Evolutionary conservation across 2,329 filamentous ascomycete genomes (phyloP).

Genomic region (Calonectria naviculata): DNA sequence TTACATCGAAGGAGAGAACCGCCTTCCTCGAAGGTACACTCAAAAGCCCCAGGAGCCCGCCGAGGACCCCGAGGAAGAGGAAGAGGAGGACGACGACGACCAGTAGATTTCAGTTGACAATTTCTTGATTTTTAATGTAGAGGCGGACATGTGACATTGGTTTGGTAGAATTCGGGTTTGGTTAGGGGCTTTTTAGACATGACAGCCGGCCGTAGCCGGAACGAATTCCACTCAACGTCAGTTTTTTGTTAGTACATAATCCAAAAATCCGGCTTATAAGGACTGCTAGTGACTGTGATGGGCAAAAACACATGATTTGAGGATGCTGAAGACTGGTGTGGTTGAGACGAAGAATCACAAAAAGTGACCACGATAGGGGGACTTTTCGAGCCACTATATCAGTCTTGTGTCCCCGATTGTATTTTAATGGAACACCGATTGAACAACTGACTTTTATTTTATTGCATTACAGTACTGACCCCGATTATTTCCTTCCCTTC

Average conservation of each 20-base stretch:
- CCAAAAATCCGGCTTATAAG: background rate
- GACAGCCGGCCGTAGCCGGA: constrained; percentile 13
- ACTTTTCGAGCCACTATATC: too few species aligned
- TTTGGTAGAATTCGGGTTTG: constrained; percentile 25
- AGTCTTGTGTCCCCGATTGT: too few species aligned
- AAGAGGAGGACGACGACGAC: constrained; percentile 23
- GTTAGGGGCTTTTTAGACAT: constrained; percentile 27
- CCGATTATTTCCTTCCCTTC: too few species aligned
- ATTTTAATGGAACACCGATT: too few species aligned
- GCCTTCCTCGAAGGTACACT: constrained; percentile 59
- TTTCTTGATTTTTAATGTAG: background rate
- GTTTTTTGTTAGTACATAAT: constrained; percentile 20
- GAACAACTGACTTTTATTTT: too few species aligned
- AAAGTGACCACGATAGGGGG: too few species aligned
- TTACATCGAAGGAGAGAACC: constrained; percentile 70
- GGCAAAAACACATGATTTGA: too few species aligned
- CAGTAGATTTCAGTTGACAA: background rate
- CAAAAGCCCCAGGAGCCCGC: constrained; percentile 23
- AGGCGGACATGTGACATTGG: background rate
- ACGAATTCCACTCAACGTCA: constrained; percentile 29
- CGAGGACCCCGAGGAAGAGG: constrained; percentile 19
- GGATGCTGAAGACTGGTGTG: too few species aligned
- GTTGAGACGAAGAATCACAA: too few species aligned
- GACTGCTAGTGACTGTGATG: background rate
- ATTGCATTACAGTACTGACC: too few species aligned